Evolutionary conservation across 2,329 filamentous ascomycete genomes (phyloP).

Genomic region (Diplodia mutila): DNA sequence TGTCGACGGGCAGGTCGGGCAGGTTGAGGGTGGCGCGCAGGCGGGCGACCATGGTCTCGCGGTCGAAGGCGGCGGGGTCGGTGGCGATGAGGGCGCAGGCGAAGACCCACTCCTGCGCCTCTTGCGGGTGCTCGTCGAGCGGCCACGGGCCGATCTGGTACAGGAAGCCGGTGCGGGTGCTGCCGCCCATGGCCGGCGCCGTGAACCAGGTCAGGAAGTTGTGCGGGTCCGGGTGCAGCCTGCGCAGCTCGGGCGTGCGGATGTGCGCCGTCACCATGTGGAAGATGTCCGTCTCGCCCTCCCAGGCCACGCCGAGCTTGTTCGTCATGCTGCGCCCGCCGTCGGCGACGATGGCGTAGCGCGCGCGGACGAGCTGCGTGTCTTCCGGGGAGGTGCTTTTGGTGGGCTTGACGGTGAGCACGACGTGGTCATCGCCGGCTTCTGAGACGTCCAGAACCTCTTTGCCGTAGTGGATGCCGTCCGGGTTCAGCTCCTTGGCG

Average conservation of each 20-base stretch:
- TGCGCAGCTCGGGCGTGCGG: slow-evolving; percentile 32
- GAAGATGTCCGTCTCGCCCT: slow-evolving; percentile 39
- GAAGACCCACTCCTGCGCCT: slow-evolving; percentile 39
- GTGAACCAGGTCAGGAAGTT: slow-evolving; percentile 44
- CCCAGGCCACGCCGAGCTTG: slow-evolving; percentile 36
- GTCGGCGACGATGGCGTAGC: slow-evolving; percentile 41
- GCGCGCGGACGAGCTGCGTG: slow-evolving; percentile 28
- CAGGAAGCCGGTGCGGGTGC: slow-evolving; percentile 39
- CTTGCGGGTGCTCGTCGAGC: slow-evolving; percentile 28
- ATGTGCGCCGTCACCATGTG: slow-evolving; percentile 43
- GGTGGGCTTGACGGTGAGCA: slow-evolving; percentile 29
- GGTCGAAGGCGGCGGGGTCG: slow-evolving; percentile 30
- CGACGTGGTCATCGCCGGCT: slow-evolving; percentile 25
- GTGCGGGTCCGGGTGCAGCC: slow-evolving; percentile 35
- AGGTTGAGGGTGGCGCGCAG: slow-evolving; percentile 32
- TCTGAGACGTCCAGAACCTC: slow-evolving; percentile 36
- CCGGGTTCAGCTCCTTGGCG: slow-evolving; percentile 38
- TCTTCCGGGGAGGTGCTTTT: neutral
- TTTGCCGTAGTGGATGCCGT: slow-evolving; percentile 34
- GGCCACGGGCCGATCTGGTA: slow-evolving; percentile 42
- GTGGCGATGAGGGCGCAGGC: slow-evolving; percentile 34
- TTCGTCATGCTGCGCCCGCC: slow-evolving; percentile 39
- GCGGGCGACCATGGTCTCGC: slow-evolving; percentile 28
- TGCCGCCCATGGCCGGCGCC: slow-evolving; percentile 40
- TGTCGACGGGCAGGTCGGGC: slow-evolving; percentile 36